These are phyloP conservation scores for Colletotrichum melonis DNA, from an alignment of 2,329 filamentous ascomycete genomes.

Conservation along the genomic window DNA sequence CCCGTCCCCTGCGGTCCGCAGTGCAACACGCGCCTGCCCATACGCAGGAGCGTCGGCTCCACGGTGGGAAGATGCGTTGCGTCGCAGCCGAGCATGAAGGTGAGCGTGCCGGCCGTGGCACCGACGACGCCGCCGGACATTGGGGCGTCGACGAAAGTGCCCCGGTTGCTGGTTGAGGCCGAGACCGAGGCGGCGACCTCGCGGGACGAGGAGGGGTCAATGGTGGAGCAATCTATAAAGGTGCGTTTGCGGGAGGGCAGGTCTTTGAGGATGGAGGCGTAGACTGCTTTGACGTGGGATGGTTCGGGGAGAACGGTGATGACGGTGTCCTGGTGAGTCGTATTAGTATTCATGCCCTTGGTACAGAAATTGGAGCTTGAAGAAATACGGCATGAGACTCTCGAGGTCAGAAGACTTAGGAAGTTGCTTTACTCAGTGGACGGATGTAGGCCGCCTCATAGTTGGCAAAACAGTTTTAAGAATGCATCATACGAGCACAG, in stretches of 20 bases:
- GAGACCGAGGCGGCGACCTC: conserved; percentile 77
- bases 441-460: not conserved
- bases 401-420: not conserved
- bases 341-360: conserved; percentile 39
- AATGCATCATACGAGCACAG: not conserved
- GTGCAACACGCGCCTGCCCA: conserved; percentile 89
- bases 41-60: conserved; percentile 77
- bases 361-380: not conserved
- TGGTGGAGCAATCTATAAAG: conserved; percentile 97
- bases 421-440: not conserved
- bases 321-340: conserved; percentile 75
- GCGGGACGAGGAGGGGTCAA: conserved; percentile 87
- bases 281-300: conserved; percentile 86
- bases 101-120: conserved; percentile 86
- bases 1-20: conserved; percentile 88
- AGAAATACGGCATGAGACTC: not conserved
- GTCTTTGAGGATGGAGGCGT: conserved; percentile 77
- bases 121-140: conserved; percentile 98
- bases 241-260: conserved; percentile 71
- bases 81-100: conserved; percentile 91
- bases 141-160: conserved; percentile 90
- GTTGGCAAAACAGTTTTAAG: conserved; percentile 10
- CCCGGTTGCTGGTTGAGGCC: conserved; percentile 63
- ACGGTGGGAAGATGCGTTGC: conserved; percentile 70
- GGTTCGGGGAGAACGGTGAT: conserved; percentile 93